Conservation (phyloP, 371 early-diverging fungal genomes). For the Apophysomyces trapeziformis region DNA sequence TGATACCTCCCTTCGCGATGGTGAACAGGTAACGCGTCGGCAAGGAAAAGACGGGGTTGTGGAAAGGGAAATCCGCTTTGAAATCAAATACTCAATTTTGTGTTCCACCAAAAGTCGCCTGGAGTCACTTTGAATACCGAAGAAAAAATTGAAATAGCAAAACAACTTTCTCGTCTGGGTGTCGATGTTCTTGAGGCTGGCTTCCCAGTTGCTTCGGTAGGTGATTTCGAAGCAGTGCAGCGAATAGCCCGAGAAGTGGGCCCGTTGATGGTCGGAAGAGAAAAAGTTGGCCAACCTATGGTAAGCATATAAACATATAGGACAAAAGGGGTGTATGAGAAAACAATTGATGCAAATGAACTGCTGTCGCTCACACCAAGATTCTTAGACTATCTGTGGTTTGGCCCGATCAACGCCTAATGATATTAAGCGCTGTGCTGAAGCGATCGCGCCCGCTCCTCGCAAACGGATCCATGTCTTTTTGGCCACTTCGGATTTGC, state of each 20-base stretch:
- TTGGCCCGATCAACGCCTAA: constrained; percentile 86
- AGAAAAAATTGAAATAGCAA: constrained; percentile 95
- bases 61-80: constrained; percentile 3
- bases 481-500: constrained; percentile 96
- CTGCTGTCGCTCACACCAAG: background rate
- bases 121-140: constrained; percentile 91
- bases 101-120: constrained; percentile 70
- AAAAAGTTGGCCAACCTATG: constrained; percentile 82
- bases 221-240: constrained; percentile 95
- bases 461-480: constrained; percentile 91
- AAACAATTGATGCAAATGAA: background rate
- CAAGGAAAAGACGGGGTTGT: background rate
- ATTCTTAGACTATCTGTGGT: constrained; percentile 81
- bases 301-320: constrained; percentile 44
- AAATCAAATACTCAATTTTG: background rate
- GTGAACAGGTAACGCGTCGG: constrained; percentile 79
- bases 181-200: constrained; percentile 96
- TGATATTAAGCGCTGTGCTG: constrained; percentile 90
- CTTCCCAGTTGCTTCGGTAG: constrained; percentile 91
- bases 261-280: constrained; percentile 80
- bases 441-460: constrained; percentile 87
- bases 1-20: constrained; percentile 95
- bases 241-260: constrained; percentile 93
- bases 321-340: background rate
- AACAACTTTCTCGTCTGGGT: constrained; percentile 87